Evolutionary conservation across 2,329 filamentous ascomycete genomes (phyloP).

Genomic region (Onygenales sp.): DNA sequence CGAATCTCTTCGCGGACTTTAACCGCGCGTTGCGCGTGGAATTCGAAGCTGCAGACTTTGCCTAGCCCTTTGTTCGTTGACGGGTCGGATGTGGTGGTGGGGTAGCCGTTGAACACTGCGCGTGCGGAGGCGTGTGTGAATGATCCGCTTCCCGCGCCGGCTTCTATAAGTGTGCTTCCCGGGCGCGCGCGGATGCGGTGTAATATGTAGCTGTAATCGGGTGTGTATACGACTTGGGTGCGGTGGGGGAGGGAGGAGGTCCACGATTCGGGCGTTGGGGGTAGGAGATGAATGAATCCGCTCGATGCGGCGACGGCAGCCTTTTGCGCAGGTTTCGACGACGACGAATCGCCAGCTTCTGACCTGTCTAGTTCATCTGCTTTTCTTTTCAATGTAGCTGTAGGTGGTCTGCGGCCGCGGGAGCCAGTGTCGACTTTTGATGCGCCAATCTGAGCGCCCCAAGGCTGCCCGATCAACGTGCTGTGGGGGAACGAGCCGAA

Average conservation of each 20-base stretch:
- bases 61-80: constrained; percentile 25
- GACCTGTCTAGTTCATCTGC: constrained; percentile 28
- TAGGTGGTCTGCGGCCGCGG: constrained; percentile 56
- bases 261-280: constrained; percentile 42
- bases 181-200: constrained; percentile 39
- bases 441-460: constrained; percentile 86
- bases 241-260: constrained; percentile 42
- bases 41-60: constrained; percentile 43
- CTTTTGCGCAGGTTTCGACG: constrained; percentile 17
- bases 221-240: constrained; percentile 45
- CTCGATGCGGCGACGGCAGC: constrained; percentile 32
- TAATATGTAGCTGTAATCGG: constrained; percentile 44
- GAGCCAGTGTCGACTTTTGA: constrained; percentile 87
- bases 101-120: constrained; percentile 40
- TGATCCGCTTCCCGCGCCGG: constrained; percentile 43
- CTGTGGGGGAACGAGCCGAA: constrained; percentile 86
- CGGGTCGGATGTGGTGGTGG: constrained; percentile 14
- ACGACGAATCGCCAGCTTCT: constrained; percentile 17
- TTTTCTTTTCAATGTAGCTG: constrained; percentile 10
- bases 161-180: constrained; percentile 39
- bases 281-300: constrained; percentile 40
- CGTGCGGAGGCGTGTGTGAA: constrained; percentile 43
- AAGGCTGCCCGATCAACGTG: constrained; percentile 66
- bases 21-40: constrained; percentile 35
- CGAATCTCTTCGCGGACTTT: constrained; percentile 34